A percentile compares a stretch with the other conserved stretches of the same genome.
Conservation (phyloP, 768 basidiomycete species). For the Russula sp. region DNA sequence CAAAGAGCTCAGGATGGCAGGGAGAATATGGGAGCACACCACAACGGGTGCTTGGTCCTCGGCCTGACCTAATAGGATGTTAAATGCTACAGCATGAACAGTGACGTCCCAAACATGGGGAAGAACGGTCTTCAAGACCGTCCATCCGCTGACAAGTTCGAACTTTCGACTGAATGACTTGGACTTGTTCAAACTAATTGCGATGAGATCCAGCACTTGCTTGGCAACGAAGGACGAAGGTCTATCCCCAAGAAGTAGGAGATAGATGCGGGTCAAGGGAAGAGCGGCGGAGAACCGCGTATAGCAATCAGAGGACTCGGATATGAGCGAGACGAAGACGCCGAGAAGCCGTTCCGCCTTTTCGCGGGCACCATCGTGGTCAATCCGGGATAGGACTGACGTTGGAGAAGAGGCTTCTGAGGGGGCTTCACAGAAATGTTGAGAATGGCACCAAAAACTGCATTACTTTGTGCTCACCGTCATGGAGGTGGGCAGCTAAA, state of each 20-base stretch:
- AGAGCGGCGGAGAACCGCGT: constrained; percentile 67
- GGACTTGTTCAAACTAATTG: constrained; percentile 48
- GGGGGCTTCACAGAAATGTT: constrained; percentile 7
- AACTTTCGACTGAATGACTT: constrained; percentile 73
- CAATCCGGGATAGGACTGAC: constrained; percentile 53
- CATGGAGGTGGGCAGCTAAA: constrained; percentile 72
- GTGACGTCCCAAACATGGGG: constrained; percentile 60
- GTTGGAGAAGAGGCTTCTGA: constrained; percentile 40
- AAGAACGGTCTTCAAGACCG: constrained; percentile 58
- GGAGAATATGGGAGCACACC: constrained; percentile 61
- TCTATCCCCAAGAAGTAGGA: constrained; percentile 75
- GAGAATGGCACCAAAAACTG: background rate
- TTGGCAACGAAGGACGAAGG: constrained; percentile 55
- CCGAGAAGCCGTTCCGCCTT: constrained; percentile 67
- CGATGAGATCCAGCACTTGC: constrained; percentile 55
- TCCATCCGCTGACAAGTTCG: constrained; percentile 83
- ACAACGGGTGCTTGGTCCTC: constrained; percentile 38
- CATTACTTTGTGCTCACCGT: constrained; percentile 39
- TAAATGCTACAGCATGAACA: constrained; percentile 64
- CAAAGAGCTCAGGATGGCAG: constrained; percentile 65
- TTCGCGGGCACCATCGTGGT: constrained; percentile 42
- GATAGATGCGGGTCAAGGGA: constrained; percentile 70
- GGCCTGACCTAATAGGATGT: constrained; percentile 48
- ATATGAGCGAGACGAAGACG: constrained; percentile 56
- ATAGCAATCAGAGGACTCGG: constrained; percentile 46